Base-by-base conservation (phyloP, 1,284 basidiomycete species). In the Naganishia sp. region DNA sequence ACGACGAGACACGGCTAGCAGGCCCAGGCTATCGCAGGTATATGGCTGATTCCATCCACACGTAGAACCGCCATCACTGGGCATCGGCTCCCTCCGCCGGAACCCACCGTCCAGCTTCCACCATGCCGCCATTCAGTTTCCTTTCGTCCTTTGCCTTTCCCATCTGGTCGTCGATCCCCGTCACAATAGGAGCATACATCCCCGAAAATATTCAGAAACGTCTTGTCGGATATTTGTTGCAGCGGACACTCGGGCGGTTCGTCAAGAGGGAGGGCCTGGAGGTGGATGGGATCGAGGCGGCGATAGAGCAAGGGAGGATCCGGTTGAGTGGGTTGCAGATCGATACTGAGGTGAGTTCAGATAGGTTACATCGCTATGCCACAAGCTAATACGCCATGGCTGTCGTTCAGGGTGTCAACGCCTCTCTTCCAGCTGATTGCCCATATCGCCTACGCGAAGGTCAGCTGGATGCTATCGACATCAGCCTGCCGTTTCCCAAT, bases 211-310 rank as follows among this genome's bases (percentile, higher is more conserved):
- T 98, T 52, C 94, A 97, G 81, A 84, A 88, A 63, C 86, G 91
- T 59, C 93, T 98, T 79, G 84, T 97, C 36, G 92, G 92, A 2
- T 97, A 93, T 77, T 82, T 93, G 54, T 84, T 98, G 69, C 90
- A 88, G 81, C 87, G 88, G 70, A 85, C 87, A 2, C 82, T 97
- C 0, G 94, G 94, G 2, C 88, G 90, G 74, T 85, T 96, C 69
- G 84, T 97, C 69, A 88, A 89, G 74, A 90, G 90, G 28, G 92
- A 91, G 13, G 91, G 94, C 73, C 85, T 97, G 67, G 90, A 96
- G 78, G 83, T 86, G 57, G 85, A 88, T 66, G 87, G 93, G 78
- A 89, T 97, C 74, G 92, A 96, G 73, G 90, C 92, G 28, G 92
- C 95, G 77, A 89, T 97, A 72, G 89, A 90, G 9, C 89, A 88